Evolutionary conservation across 306 rosid species (phyloP), one percentile per base, ranked within the genome.

Genomic region (Sechiopsis laciniata): DNA sequence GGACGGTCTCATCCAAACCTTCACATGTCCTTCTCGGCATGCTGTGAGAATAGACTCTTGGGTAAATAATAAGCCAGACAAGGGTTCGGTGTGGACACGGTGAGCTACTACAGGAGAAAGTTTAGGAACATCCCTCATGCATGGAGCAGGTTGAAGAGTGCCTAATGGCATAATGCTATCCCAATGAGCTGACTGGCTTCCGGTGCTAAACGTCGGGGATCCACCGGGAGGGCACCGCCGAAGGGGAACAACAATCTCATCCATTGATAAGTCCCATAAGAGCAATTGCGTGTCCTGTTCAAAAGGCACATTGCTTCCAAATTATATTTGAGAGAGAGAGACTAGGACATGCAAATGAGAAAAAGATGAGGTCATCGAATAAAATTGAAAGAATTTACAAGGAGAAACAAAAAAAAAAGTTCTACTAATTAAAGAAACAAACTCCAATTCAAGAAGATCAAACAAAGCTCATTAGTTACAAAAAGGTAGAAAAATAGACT

Each of bases 131-230:
- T 95, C 92, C 51, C 87, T 80, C 88, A 89, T 88, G 78, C 96
- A 85, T 3, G 99, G 99, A 66, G 99, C 96, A 75, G 96, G 91
- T 74, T 88, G 99, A 77, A 95, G 85, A 48, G 88, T 88, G 63
- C 95, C 96, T 72, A 86, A 62, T n/a, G 97, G 96, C 54, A 80
- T 76, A 40, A 71, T 89, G 80, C 53, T 91, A 71, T 95, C 99
- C 97, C 99, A 95, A 51, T 89, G 95, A 8, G 99, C 80, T 46
- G 99, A 95, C 84, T 91, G 99, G 78, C 92, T 91, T 82, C 97
- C 99, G 12, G 97, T 40, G 79, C 95, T 91, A 77, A 77, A 91
- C 1, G 97, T 86, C 1, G 99, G 99, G 61, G 99, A 95, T 10
- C 99, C 96, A 69, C 97, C 97, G 10, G 97, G 90, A 15, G 92